Conservation (phyloP, 257 asterid genomes). For the Marsdenia floribunda region DNA sequence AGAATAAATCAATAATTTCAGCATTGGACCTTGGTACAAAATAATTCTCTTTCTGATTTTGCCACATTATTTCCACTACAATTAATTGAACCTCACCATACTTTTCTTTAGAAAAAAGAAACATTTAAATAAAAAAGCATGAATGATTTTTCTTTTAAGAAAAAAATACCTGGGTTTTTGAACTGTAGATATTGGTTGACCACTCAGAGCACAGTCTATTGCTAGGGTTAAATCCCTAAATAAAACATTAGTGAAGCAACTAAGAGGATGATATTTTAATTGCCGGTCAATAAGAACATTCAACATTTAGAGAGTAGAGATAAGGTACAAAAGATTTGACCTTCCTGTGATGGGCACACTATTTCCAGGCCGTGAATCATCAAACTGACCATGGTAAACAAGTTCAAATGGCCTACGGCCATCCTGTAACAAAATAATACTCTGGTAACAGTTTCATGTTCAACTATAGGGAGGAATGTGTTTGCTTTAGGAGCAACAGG, state of each 20-base stretch:
- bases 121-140: background rate
- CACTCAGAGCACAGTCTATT: conserved; percentile 68
- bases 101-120: conserved; percentile 6
- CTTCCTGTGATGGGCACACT: conserved; percentile 73
- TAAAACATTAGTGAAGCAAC: conserved; percentile 1
- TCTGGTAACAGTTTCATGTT: background rate
- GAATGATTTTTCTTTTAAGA: background rate
- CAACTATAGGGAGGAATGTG: background rate
- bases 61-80: background rate
- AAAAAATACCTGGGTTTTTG: conserved; percentile 70
- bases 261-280: conserved; percentile 4
- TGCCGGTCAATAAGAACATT: background rate
- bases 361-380: conserved; percentile 79
- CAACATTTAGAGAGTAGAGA: background rate
- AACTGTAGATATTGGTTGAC: conserved; percentile 58
- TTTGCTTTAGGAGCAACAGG: background rate
- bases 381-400: conserved; percentile 90
- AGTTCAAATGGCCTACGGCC: conserved; percentile 95
- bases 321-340: conserved; percentile 21
- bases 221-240: conserved; percentile 83
- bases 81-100: background rate
- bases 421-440: conserved; percentile 41
- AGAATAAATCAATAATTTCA: conserved; percentile 16
- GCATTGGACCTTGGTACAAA: conserved; percentile 4
- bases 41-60: background rate